Evolutionary conservation across 2,329 filamentous ascomycete species (phyloP).

Genomic region (Colletotrichum horii): DNA sequence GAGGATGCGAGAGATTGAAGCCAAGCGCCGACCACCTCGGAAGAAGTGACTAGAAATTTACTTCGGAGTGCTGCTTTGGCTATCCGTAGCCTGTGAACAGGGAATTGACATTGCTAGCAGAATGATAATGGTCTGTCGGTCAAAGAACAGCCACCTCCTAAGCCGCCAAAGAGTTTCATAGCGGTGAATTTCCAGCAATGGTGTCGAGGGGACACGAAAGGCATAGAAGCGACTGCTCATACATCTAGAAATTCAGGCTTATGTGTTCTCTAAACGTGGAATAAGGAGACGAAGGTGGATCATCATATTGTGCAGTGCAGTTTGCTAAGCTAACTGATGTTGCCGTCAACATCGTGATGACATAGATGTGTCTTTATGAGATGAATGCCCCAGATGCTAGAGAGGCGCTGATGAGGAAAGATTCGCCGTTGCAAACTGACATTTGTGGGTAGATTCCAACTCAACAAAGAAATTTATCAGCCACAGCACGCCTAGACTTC

Average conservation of each 20-base stretch:
- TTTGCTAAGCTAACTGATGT: neutral
- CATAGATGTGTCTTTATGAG: neutral
- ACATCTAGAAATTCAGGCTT: neutral
- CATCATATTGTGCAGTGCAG: neutral
- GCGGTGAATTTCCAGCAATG: neutral
- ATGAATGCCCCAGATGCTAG: neutral
- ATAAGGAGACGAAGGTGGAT: neutral
- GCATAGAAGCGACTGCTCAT: neutral
- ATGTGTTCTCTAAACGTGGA: neutral
- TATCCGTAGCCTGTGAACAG: neutral
- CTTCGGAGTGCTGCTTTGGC: neutral
- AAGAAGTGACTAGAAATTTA: fast-evolving
- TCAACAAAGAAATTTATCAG: neutral
- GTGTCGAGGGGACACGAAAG: neutral
- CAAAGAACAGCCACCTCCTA: neutral
- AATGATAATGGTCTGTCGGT: neutral
- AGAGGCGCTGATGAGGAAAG: neutral
- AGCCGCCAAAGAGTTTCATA: neutral
- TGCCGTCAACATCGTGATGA: neutral
- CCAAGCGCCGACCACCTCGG: neutral
- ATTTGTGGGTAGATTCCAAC: neutral
- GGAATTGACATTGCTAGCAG: neutral
- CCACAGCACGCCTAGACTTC: neutral
- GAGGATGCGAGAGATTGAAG: neutral
- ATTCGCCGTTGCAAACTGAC: neutral